Evolutionary conservation across 306 rosid genomes (phyloP).

Genomic region (Neltuma alba): DNA sequence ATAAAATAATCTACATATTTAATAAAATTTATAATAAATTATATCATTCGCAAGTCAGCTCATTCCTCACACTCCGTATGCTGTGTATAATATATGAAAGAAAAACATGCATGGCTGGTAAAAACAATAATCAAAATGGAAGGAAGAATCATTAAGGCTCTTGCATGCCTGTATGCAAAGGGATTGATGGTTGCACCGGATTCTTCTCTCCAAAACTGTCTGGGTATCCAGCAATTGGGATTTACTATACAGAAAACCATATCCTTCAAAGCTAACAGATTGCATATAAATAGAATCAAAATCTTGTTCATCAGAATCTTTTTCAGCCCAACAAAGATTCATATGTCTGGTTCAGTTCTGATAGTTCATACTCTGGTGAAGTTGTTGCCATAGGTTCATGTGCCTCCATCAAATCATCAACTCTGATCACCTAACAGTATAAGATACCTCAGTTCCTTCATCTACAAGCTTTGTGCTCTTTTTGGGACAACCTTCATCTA

Average conservation of each 20-base stretch:
- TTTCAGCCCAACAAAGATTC: constrained; percentile 35
- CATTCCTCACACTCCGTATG: no score
- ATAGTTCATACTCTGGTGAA: constrained; percentile 38
- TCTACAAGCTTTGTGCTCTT: not conserved
- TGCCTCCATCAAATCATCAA: constrained; percentile 53
- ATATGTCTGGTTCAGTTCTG: constrained; percentile 47
- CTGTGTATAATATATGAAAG: no score
- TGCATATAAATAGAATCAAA: constrained; percentile 43
- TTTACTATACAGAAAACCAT: constrained; percentile 52
- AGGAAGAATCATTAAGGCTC: not conserved
- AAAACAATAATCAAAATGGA: not conserved
- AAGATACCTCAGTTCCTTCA: constrained; percentile 30
- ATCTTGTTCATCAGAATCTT: constrained; percentile 46
- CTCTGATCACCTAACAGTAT: constrained; percentile 67
- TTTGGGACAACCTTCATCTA: not conserved
- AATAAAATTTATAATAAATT: no score
- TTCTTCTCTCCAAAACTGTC: not conserved
- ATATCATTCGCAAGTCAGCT: not conserved
- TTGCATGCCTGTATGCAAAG: not conserved
- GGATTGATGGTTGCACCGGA: constrained; percentile 17
- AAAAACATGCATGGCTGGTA: no score
- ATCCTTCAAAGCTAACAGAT: constrained; percentile 49
- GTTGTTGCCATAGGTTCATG: constrained; percentile 37
- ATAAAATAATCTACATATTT: not conserved
- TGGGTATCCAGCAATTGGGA: not conserved